These are phyloP conservation scores for Podaxis carcinomalis DNA, from an alignment of 768 basidiomycete species.

Conservation along the genomic window DNA sequence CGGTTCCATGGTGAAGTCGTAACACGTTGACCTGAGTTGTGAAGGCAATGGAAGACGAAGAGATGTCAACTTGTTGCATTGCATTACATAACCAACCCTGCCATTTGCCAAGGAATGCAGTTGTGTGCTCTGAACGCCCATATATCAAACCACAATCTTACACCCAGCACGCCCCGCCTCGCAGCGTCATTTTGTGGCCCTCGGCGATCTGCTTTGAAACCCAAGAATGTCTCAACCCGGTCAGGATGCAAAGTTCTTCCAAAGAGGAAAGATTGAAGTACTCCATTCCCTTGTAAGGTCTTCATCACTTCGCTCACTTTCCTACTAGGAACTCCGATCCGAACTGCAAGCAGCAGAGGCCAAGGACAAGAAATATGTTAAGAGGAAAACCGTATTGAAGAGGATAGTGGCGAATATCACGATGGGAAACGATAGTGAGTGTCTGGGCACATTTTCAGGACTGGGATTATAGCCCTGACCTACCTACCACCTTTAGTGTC, in stretches of 20 bases:
- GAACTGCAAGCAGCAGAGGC: conserved; percentile 88
- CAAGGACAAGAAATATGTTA: conserved; percentile 95
- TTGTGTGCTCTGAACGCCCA: neutral
- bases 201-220: neutral
- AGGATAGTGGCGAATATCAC: conserved; percentile 99
- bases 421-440: conserved; percentile 98
- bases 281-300: conserved; percentile 2
- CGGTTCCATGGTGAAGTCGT: neutral
- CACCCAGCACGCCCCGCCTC: neutral
- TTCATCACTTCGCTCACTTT: neutral
- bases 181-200: neutral
- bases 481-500: conserved; percentile 60
- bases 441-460: conserved; percentile 14
- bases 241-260: conserved; percentile 91
- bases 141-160: neutral
- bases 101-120: too few relatives aligned
- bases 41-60: neutral
- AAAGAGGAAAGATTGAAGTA: conserved; percentile 89
- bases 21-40: neutral
- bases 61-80: neutral
- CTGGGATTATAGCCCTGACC: conserved; percentile 17
- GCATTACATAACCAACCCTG: neutral
- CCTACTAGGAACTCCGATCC: conserved; percentile 74
- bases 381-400: conserved; percentile 92
- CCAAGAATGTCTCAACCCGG: conserved; percentile 50